Conservation (phyloP, 768 basidiomycete species). For the Leccinum olivaceopallidum region DNA sequence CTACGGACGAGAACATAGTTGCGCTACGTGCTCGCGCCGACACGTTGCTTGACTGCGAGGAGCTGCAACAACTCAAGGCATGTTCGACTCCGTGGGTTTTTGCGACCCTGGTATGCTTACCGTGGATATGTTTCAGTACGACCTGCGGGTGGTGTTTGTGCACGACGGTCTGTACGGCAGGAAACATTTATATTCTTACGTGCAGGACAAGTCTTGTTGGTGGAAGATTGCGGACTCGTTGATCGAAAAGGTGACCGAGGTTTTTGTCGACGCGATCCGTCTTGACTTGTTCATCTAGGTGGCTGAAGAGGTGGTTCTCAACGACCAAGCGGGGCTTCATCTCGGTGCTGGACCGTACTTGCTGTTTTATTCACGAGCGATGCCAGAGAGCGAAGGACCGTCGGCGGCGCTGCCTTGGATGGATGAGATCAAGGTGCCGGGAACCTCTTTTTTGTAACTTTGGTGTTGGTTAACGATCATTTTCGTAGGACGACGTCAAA, state of each 20-base stretch:
- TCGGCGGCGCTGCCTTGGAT: slow-evolving; percentile 26
- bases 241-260: slow-evolving; percentile 55
- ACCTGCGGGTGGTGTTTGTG: slow-evolving; percentile 74
- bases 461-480: neutral
- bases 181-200: slow-evolving; percentile 77
- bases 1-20: slow-evolving; percentile 49
- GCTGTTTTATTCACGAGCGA: slow-evolving; percentile 59
- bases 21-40: slow-evolving; percentile 45
- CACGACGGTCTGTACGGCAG: slow-evolving; percentile 79
- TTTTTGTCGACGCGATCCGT: neutral
- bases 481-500: slow-evolving; percentile 34
- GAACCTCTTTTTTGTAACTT: neutral
- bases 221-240: slow-evolving; percentile 78
- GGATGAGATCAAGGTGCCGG: slow-evolving; percentile 29
- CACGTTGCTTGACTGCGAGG: slow-evolving; percentile 58
- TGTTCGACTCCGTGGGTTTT: slow-evolving; percentile 17
- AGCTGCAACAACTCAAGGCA: slow-evolving; percentile 62
- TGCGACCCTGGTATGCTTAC: neutral
- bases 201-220: slow-evolving; percentile 64
- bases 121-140: slow-evolving; percentile 54
- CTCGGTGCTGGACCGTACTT: slow-evolving; percentile 77
- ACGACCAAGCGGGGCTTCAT: slow-evolving; percentile 70
- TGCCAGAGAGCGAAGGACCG: slow-evolving; percentile 23
- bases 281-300: slow-evolving; percentile 45
- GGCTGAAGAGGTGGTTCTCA: slow-evolving; percentile 65